Evolutionary conservation across 441 rosid genomes (phyloP), one percentile per base, ranked within the genome.

Genomic region (Erysimum cheiri): DNA sequence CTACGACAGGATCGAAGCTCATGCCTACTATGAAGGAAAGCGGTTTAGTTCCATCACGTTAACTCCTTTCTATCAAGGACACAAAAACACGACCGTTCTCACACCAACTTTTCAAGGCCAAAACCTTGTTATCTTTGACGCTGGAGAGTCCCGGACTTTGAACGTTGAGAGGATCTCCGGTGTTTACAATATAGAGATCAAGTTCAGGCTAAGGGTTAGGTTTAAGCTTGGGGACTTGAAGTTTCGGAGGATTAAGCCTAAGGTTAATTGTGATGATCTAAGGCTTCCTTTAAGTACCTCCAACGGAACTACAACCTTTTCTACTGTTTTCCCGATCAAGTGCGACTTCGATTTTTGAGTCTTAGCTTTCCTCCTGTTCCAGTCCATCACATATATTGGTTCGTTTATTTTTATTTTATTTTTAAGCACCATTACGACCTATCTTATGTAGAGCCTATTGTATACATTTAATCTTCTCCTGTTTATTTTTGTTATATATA

Each of bases 61-160:
- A 64, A 64, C 79, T 15, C 82, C 85, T 9, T 90, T 90, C 62
- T 90, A 87, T 36, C 92, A 88, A 59, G 97, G 94, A 31, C 88
- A 87, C 80, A 91, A 89, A 76, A 89, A 80, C 52, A 91, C 93
- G 6, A 87, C 82, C 4, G 32, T 72, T 65, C 79, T 87, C 80
- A 62, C 9, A 3, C 67, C 84, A 0, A 60, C 26, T 17, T 85
- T 92, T 63, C 50, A 58, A n/a, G 90, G 98, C 8, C 74, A 78
- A 65, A 63, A 80, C 0, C 0, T 74, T n/a, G 71, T 86, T 26
- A 7, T 74, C 9, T 82, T 88, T 15, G 69, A 75, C 24, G 67
- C 73, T 1, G 64, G 71, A 2, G 78, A 75, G 31, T 5, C 49
- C 0, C 9, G 64, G 2, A 78, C 79, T 24, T 88, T 70, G 41